Evolutionary conservation across 108 stramenopile species (phyloP).

Genomic region (Seminavis robusta): DNA sequence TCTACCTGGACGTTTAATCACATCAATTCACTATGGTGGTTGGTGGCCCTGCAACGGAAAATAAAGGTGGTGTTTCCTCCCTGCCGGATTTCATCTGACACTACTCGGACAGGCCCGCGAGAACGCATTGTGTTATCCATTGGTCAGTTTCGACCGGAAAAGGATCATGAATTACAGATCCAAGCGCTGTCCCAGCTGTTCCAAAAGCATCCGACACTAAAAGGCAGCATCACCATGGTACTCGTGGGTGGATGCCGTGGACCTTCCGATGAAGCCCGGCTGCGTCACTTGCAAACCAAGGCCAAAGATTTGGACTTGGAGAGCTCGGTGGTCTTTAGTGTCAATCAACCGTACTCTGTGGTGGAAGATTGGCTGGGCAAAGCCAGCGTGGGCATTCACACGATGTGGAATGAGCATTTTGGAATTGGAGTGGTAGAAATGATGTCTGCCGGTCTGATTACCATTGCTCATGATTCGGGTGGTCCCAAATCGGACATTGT

Average conservation of each 20-base stretch:
- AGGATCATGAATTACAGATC: conserved; percentile 92
- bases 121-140: conserved; percentile 80
- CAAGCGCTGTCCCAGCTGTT: conserved; percentile 47
- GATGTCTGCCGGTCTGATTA: conserved; percentile 95
- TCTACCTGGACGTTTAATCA: conserved; percentile 94
- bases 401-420: conserved; percentile 99
- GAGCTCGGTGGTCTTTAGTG: conserved; percentile 71
- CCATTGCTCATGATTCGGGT: conserved; percentile 94
- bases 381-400: conserved; percentile 94
- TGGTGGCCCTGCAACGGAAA: conserved; percentile 11
- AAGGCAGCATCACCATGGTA: conserved; percentile 51
- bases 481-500: conserved; percentile 92
- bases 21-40: conserved; percentile 69
- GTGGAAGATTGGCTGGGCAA: conserved; percentile 66
- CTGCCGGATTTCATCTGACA: conserved; percentile 55
- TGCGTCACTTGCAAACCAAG: conserved; percentile 52
- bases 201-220: conserved; percentile 9
- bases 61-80: conserved; percentile 87
- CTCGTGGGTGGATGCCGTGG: conserved; percentile 92
- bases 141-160: conserved; percentile 99
- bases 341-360: conserved; percentile 89
- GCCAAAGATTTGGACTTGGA: conserved; percentile 52
- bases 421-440: conserved; percentile 99
- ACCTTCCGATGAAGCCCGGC: conserved; percentile 71
- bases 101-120: background rate